phyloP scores from a whole-genome alignment of 805 yeast genomes.

The Maudiozyma serrabonitensis region DNA sequence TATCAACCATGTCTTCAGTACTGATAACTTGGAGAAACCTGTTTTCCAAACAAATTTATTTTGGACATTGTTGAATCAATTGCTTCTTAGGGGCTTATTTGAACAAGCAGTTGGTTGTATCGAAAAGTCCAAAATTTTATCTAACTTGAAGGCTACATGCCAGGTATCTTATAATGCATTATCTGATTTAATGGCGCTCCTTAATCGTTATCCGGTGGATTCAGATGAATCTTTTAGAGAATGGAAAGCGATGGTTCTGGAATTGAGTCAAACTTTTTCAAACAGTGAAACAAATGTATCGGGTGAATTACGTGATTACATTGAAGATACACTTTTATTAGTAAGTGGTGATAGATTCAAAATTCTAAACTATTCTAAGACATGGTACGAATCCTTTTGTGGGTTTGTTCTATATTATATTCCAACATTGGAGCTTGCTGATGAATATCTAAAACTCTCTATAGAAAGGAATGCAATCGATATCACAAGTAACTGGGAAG shows the following conservation, averaged over 20 bases:
- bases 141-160: slow-evolving; percentile 13
- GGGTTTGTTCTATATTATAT: slow-evolving; percentile 51
- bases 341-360: slow-evolving; percentile 34
- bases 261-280: slow-evolving; percentile 18
- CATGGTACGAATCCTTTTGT: slow-evolving; percentile 62
- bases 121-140: slow-evolving; percentile 16
- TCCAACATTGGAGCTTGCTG: slow-evolving; percentile 38
- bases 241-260: slow-evolving; percentile 30
- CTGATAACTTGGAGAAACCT: slow-evolving; percentile 31
- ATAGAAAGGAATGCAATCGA: slow-evolving; percentile 30
- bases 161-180: slow-evolving; percentile 22
- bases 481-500: slow-evolving; percentile 40
- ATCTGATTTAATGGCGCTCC: slow-evolving; percentile 26
- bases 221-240: slow-evolving; percentile 27
- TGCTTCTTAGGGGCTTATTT: slow-evolving; percentile 53
- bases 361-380: slow-evolving; percentile 40
- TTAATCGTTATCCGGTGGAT: slow-evolving; percentile 31
- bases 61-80: slow-evolving; percentile 52
- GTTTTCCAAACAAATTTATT: slow-evolving; percentile 34
- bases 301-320: slow-evolving; percentile 21
- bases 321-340: slow-evolving; percentile 27
- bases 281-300: slow-evolving; percentile 17
- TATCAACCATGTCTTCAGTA: slow-evolving; percentile 35
- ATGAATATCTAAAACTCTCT: slow-evolving; percentile 34
- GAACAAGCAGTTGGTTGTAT: slow-evolving; percentile 38